Evolutionary conservation across 108 stramenopile species (phyloP), one percentile per base, ranked within the genome.

Genomic region (Cyclotella sp.): DNA sequence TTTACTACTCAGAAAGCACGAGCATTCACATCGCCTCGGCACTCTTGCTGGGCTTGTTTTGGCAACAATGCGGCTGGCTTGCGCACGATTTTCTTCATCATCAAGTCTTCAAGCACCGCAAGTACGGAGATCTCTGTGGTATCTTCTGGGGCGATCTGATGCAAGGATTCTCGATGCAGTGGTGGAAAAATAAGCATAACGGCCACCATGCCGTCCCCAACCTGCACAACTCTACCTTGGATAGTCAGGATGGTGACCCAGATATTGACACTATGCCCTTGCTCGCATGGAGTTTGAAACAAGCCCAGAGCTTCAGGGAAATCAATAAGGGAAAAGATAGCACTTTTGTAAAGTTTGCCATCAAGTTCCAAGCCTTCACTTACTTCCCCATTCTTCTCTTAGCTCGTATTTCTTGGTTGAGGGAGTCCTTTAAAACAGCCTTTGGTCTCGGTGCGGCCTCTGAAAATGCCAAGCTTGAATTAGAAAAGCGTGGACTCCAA

Each of bases 141-240:
- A 73, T 97, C 40, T 93, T 96, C 82, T 95, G 97, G 89, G 99
- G 99, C 45, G 93, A 98, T 86, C 68, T 98, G 18, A 90, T 94
- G 93, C 97, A 98, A 78, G 96, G 96, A 44, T 97, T 87, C 87
- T 93, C 92, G 29, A 87, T 91, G 71, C 91, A 91, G 64, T 97
- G 97, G 97, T 97, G 97, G 97, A 97, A 95, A 86, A 95, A 96
- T 84, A 97, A 97, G 93, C 99, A 99, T 89, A 99, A 98, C 84
- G 97, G 96, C 6, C 99, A 99, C 85, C 98, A 99, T 81, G 96
- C 97, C 45, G 97, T 99, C 8, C 98, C 99, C 74, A 99, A 99
- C 85, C 86, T 97, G 26, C 97, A 98, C 93, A 93, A 85, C 77
- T 88, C 90, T 40, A 78, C 88, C 21, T 85, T 90, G 19, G 70